Conservation (phyloP, 331 rosid species). For the Erythrophleum ivorense region DNA sequence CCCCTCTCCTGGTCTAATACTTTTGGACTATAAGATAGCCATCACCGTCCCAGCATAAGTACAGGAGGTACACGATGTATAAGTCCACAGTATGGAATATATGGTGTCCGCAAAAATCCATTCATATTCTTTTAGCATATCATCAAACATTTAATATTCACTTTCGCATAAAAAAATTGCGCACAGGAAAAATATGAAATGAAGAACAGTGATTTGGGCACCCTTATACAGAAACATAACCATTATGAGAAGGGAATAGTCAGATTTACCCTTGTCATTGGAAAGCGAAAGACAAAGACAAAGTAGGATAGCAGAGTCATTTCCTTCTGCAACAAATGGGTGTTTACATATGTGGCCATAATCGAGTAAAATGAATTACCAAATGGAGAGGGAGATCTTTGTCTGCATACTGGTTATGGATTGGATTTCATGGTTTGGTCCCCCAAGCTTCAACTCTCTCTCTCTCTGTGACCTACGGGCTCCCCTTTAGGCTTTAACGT, state of each 20-base stretch:
- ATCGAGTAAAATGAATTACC: slow-evolving; percentile 17
- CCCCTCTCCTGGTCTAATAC: slow-evolving; percentile 9
- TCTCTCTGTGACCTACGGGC: slow-evolving; percentile 41
- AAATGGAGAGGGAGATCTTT: slow-evolving; percentile 63
- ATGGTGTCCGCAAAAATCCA: slow-evolving; percentile 42
- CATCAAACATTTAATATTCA: neutral
- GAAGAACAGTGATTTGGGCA: slow-evolving; percentile 3
- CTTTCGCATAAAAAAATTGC: neutral
- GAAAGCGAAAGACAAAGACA: slow-evolving; percentile 6
- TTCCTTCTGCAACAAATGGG: slow-evolving; percentile 28
- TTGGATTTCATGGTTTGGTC: slow-evolving; percentile 62
- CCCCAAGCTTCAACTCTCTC: slow-evolving; percentile 44
- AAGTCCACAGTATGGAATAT: slow-evolving; percentile 43
- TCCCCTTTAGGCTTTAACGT: slow-evolving; percentile 56
- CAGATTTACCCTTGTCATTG: neutral
- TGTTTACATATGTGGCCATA: slow-evolving; percentile 35
- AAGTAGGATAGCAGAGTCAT: slow-evolving; percentile 25
- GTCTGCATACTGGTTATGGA: slow-evolving; percentile 62
- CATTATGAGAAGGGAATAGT: slow-evolving; percentile 10
- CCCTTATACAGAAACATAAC: neutral
- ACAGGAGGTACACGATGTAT: slow-evolving; percentile 45
- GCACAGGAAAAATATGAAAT: neutral
- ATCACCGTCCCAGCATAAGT: slow-evolving; percentile 41
- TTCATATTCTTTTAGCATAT: slow-evolving; percentile 34
- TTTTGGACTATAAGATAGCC: slow-evolving; percentile 33